phyloP scores from a whole-genome alignment of 2,329 filamentous ascomycete genomes.

The Colletotrichum musae region DNA sequence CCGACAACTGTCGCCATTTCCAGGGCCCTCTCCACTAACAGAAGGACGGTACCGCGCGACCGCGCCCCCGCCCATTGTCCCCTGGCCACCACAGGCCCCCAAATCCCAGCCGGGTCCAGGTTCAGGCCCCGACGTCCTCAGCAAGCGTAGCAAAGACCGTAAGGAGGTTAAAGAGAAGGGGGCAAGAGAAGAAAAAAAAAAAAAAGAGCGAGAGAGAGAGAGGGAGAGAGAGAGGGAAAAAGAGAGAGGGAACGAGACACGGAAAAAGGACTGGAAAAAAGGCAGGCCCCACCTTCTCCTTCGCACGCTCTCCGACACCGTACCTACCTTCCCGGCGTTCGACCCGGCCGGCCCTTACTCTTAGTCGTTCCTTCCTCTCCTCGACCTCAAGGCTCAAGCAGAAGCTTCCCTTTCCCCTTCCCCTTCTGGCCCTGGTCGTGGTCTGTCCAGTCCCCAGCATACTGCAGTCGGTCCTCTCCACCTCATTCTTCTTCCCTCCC shows the following conservation, averaged over 20 bases:
- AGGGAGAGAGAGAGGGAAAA: neutral
- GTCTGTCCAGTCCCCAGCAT: constrained; percentile 11
- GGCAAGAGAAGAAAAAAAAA: neutral
- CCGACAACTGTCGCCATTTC: too few species aligned
- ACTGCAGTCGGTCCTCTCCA: constrained; percentile 1
- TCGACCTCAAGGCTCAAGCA: too few species aligned
- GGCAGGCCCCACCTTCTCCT: constrained; percentile 11
- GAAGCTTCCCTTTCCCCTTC: neutral
- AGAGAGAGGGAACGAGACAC: neutral
- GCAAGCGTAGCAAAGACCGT: neutral
- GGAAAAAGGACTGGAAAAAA: neutral
- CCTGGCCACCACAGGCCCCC: constrained; percentile 19
- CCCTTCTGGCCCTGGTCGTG: neutral
- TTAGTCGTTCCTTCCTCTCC: constrained; percentile 5
- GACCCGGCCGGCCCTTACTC: constrained; percentile 25
- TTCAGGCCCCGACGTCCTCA: constrained; percentile 15
- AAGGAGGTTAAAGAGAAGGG: neutral
- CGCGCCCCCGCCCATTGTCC: neutral
- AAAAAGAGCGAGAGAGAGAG: neutral
- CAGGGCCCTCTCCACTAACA: constrained; percentile 8
- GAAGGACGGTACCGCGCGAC: constrained; percentile 18
- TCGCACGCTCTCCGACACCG: constrained; percentile 15
- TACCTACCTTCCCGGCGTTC: constrained; percentile 2
- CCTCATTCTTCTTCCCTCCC: constrained; percentile 18
- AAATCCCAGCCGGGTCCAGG: constrained; percentile 28